Conservation (phyloP, 768 basidiomycete genomes). For the Lepiota brunneoincarnata region DNA sequence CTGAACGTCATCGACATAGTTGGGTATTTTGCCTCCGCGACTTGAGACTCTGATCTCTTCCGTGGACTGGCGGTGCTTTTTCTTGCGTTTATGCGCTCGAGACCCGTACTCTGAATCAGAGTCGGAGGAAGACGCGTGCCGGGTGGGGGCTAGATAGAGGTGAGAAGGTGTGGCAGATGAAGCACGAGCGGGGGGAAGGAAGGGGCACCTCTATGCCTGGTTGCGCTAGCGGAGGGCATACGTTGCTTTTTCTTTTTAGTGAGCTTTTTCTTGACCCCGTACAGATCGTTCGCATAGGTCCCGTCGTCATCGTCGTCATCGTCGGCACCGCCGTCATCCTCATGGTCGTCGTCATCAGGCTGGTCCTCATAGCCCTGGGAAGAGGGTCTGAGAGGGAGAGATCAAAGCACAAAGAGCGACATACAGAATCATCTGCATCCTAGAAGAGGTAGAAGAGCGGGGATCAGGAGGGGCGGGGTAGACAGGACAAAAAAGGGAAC, state of each 20-base stretch:
- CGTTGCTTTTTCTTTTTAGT: conserved; percentile 65
- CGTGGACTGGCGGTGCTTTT: conserved; percentile 51
- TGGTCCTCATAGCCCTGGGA: conserved; percentile 49
- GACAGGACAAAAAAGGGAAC: conserved; percentile 22
- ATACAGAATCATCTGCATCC: conserved; percentile 61
- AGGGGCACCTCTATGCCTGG: conserved; percentile 57
- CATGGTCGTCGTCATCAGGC: conserved; percentile 60
- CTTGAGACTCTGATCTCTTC: conserved; percentile 81
- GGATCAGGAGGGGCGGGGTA: conserved; percentile 30
- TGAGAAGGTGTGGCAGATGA: conserved; percentile 18
- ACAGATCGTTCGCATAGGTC: conserved; percentile 77
- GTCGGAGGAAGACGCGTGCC: conserved; percentile 62
- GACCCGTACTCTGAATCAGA: conserved; percentile 88
- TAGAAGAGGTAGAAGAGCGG: conserved; percentile 17
- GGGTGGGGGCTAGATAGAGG: conserved; percentile 38
- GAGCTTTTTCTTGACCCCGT: conserved; percentile 60
- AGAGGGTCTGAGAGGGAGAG: conserved; percentile 18
- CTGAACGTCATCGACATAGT: conserved; percentile 80
- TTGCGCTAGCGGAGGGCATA: conserved; percentile 37
- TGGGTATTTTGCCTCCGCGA: conserved; percentile 74
- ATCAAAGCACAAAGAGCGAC: conserved; percentile 24
- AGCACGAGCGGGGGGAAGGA: conserved; percentile 11
- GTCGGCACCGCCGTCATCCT: conserved; percentile 59
- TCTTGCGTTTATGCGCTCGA: conserved; percentile 82
- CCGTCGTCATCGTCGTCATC: conserved; percentile 68